Conservation (phyloP, 768 basidiomycete species). For the Agaricus blazei region DNA sequence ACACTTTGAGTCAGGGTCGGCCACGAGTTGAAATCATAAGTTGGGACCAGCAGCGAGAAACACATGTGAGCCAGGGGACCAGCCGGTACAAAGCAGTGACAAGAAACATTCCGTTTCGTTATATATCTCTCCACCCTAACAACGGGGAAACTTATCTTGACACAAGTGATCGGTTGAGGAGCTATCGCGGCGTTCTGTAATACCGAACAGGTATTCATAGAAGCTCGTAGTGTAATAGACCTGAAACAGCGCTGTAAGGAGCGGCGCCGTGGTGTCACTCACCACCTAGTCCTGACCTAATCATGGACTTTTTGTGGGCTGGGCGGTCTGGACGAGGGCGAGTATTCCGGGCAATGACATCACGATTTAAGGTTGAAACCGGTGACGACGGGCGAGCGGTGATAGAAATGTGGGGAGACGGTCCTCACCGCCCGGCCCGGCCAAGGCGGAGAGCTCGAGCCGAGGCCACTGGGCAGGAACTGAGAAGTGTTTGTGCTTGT, state of each 20-base stretch:
- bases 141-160: background rate
- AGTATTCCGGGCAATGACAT: too few relatives aligned
- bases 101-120: background rate
- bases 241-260: background rate
- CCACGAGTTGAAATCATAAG: too few relatives aligned
- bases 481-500: background rate
- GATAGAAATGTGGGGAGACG: too few relatives aligned
- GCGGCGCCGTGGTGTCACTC: too few relatives aligned
- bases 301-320: too few relatives aligned
- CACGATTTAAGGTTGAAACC: too few relatives aligned
- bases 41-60: slow-evolving; percentile 8
- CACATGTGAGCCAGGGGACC: slow-evolving; percentile 27
- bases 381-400: too few relatives aligned
- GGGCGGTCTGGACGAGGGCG: background rate
- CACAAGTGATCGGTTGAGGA: background rate
- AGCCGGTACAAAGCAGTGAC: slow-evolving; percentile 24
- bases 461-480: too few relatives aligned
- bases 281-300: too few relatives aligned
- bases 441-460: too few relatives aligned
- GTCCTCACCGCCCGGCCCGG: too few relatives aligned
- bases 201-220: background rate
- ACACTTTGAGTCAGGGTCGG: too few relatives aligned
- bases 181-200: background rate
- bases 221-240: background rate
- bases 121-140: background rate